Evolutionary conservation across 352 stramenopile genomes (phyloP).

Genomic region (Phytophthora macrochlamydospora): DNA sequence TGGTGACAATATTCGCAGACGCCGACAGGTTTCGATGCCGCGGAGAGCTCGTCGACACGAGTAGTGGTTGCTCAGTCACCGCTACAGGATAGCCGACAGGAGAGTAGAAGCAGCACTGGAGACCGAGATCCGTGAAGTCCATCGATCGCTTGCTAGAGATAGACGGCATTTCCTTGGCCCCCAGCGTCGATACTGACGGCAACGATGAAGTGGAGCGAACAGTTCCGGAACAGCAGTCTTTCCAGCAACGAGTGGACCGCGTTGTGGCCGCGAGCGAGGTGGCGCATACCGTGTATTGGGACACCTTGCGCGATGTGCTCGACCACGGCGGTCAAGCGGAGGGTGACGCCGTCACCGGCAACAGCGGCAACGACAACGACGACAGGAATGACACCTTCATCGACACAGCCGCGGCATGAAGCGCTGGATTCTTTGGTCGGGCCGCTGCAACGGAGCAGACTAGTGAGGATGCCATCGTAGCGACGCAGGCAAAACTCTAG

Average conservation of each 20-base stretch:
- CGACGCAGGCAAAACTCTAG: conserved; percentile 6
- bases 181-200: no score
- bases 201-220: not conserved
- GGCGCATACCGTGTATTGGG: conserved; percentile 65
- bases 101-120: not conserved
- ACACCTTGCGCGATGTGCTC: conserved; percentile 52
- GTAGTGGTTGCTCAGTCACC: not conserved
- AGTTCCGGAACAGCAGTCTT: conserved; percentile 42
- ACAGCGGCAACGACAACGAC: not conserved
- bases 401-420: conserved; percentile 15
- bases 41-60: no score
- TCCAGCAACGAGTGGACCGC: conserved; percentile 26
- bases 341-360: conserved; percentile 12
- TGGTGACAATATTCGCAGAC: no score
- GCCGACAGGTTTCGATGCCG: no score
- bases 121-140: conserved; percentile 26
- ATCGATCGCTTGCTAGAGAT: conserved; percentile 38
- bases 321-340: conserved; percentile 40
- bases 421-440: conserved; percentile 29
- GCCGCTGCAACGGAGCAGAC: conserved; percentile 18
- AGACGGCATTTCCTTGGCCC: conserved; percentile 21
- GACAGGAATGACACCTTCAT: not conserved
- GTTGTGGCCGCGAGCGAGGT: conserved; percentile 19
- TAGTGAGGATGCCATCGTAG: not conserved
- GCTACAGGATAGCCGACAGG: not conserved